Evolutionary conservation across 345 rosid species (phyloP).

Genomic region (Cochlearia excelsa): DNA sequence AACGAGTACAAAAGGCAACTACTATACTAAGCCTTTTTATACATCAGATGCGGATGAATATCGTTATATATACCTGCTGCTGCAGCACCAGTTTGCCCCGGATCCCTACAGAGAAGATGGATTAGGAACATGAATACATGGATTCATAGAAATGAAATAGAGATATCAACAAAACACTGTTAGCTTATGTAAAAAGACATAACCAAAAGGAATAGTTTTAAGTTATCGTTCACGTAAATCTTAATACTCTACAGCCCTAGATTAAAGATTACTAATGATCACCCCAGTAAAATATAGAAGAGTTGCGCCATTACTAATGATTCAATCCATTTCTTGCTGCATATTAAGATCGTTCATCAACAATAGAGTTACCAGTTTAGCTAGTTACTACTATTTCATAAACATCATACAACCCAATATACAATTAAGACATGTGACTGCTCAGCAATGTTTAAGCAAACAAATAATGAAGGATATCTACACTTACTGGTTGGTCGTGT

Average conservation of each 20-base stretch:
- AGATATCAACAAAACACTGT: too few species aligned
- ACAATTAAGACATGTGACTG: background rate
- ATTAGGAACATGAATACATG: conserved; percentile 2
- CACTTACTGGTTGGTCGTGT: conserved; percentile 62
- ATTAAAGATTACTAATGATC: background rate
- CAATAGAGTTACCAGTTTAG: background rate
- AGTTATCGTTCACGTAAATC: background rate
- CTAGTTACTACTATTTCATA: background rate
- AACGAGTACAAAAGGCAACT: too few species aligned
- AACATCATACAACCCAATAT: background rate
- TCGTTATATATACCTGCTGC: conserved; percentile 43
- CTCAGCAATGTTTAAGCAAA: background rate
- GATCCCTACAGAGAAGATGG: conserved; percentile 45
- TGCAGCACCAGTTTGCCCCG: conserved; percentile 50
- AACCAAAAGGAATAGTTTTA: background rate
- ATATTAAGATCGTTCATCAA: conserved; percentile 3
- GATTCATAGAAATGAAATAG: background rate
- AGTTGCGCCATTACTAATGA: conserved; percentile 12
- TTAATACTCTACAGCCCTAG: background rate
- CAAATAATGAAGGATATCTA: background rate
- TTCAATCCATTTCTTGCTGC: background rate
- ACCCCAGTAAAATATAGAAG: conserved; percentile 1
- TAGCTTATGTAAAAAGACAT: background rate
- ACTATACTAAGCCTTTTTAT: background rate
- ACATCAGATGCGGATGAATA: background rate